These are phyloP conservation scores for Arabis hirsuta DNA, from an alignment of 345 rosid genomes.

Conservation along the genomic window DNA sequence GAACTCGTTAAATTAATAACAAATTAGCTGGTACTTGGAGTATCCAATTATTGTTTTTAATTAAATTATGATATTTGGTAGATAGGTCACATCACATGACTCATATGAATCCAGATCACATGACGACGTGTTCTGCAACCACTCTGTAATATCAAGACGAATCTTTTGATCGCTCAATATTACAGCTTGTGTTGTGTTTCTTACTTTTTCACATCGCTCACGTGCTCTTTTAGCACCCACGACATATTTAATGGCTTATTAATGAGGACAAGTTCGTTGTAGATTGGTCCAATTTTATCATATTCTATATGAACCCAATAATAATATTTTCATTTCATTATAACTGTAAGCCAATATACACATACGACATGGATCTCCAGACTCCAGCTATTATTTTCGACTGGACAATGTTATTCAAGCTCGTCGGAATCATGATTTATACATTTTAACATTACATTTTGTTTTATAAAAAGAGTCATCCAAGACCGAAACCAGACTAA, in stretches of 20 bases:
- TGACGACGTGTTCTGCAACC: conserved; percentile 24
- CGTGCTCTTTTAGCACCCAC: conserved; percentile 28
- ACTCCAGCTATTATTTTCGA: conserved; percentile 37
- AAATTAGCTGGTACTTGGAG: conserved; percentile 17
- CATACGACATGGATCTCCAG: conserved; percentile 11
- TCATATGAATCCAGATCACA: conserved; percentile 36
- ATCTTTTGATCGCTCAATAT: conserved; percentile 30
- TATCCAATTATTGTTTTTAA: conserved; percentile 12
- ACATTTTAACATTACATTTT: neutral
- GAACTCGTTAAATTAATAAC: neutral
- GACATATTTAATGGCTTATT: conserved; percentile 24
- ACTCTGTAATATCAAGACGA: conserved; percentile 17
- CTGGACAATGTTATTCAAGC: conserved; percentile 1
- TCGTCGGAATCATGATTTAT: conserved; percentile 12
- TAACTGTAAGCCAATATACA: conserved; percentile 23
- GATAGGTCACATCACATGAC: conserved; percentile 34
- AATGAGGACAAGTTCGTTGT: conserved; percentile 21
- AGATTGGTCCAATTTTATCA: conserved; percentile 15
- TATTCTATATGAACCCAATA: neutral
- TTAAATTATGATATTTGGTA: conserved; percentile 11
- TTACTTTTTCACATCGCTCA: conserved; percentile 13
- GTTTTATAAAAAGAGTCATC: no score
- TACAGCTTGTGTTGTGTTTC: conserved; percentile 11
- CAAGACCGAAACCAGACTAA: no score
- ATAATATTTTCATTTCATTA: conserved; percentile 1